Evolutionary conservation across 2,329 filamentous ascomycete genomes (phyloP).

Genomic region (Apiospora phragmitis): DNA sequence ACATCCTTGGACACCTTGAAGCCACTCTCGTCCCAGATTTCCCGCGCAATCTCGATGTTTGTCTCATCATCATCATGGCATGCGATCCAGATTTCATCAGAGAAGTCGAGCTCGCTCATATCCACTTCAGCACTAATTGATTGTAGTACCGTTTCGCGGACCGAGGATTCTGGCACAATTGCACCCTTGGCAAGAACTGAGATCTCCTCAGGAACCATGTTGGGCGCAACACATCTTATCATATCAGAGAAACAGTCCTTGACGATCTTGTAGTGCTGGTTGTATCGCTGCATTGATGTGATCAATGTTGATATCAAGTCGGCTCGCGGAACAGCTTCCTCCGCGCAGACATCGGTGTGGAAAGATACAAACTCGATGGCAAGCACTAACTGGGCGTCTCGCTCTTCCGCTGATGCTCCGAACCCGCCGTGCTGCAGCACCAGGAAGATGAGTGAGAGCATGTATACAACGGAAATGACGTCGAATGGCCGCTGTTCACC

Average conservation of each 20-base stretch:
- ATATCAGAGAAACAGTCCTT: constrained; percentile 91
- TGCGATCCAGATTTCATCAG: constrained; percentile 89
- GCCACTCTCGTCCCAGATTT: constrained; percentile 94
- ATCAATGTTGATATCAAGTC: constrained; percentile 74
- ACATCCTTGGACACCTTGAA: constrained; percentile 69
- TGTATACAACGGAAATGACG: constrained; percentile 81
- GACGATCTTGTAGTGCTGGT: constrained; percentile 91
- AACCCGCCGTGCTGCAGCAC: constrained; percentile 80
- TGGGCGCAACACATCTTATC: constrained; percentile 80
- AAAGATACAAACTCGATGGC: constrained; percentile 87
- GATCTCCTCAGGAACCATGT: constrained; percentile 74
- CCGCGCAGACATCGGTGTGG: constrained; percentile 78
- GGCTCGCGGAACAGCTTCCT: constrained; percentile 73
- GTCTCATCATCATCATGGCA: constrained; percentile 90
- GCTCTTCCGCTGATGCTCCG: constrained; percentile 70
- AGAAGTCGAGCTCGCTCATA: constrained; percentile 82
- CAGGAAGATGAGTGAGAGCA: constrained; percentile 77
- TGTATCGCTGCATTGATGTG: constrained; percentile 81
- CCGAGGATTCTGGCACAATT: constrained; percentile 76
- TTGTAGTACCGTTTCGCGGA: constrained; percentile 83
- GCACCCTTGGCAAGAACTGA: constrained; percentile 73
- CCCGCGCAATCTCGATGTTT: constrained; percentile 77
- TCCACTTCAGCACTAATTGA: constrained; percentile 91
- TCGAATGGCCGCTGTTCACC: constrained; percentile 95
- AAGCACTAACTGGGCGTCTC: constrained; percentile 85